Evolutionary conservation across 2,329 filamentous ascomycete species (phyloP), one percentile per base, ranked within the genome.

Genomic region (Cladosporium sp.): DNA sequence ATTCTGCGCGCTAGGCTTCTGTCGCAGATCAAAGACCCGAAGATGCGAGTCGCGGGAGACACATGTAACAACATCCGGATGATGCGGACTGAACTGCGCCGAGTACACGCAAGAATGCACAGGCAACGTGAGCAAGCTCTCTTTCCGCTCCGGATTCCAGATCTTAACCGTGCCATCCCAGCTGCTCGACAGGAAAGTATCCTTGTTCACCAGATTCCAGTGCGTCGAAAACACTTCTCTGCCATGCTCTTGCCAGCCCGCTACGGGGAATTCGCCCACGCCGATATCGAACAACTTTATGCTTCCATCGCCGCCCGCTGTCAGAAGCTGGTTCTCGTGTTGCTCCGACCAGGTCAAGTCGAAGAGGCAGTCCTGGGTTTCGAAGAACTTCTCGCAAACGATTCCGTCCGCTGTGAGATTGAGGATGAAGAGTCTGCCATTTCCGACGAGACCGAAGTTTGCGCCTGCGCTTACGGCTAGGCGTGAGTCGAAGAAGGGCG

Each of bases 161-260:
- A 99, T 88, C 81, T 97, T 97, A 72, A 98, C 88, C 2, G 92
- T 96, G 58, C 95, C 95, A 74, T 99, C 95, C 95, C 95, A 99
- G 6, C 92, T 96, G 70, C 89, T 93, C 0, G 92, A 96, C 32
- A 93, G 85, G 76, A 99, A 98, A 0, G 88, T 92, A 73, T 95
- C 91, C 77, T 99, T 99, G 32, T 91, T 87, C 5, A 96, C 87
- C 23, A 96, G 86, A 72, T 94, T 97, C 94, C 94, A 99, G 75
- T 89, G 87, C 4, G 97, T 93, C 2, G 92, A 90, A 76, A 98
- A 97, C 10, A 96, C 90, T 79, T 99, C 95, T 65, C 94, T 86
- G 70, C 91, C 92, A 78, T 99, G 95, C 76, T 98, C 95, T 76
- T 93, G 89, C 84, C 95, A 99, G 70, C 90, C 92, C 80, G 92